A percentile compares a stretch with the other conserved stretches of the same genome.
Conservation (phyloP, 768 basidiomycete genomes). For the Calocybe gangraenosa region DNA sequence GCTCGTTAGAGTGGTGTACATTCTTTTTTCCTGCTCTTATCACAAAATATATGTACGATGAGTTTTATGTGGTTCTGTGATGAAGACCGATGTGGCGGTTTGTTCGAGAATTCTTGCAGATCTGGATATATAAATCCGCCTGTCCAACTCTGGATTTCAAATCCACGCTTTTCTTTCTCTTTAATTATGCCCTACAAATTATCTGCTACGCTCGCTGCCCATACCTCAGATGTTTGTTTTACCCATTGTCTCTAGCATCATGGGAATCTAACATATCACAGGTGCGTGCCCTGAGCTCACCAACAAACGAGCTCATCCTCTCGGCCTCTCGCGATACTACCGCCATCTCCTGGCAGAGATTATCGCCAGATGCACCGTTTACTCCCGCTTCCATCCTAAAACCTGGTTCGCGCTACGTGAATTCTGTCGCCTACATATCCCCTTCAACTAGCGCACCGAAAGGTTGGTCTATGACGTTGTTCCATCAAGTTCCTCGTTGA, state of each 20-base stretch:
- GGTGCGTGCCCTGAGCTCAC: slow-evolving; percentile 82
- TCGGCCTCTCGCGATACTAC: slow-evolving; percentile 92
- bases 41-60: background rate
- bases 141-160: slow-evolving; percentile 26
- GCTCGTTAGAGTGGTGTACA: slow-evolving; percentile 88
- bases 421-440: slow-evolving; percentile 74
- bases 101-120: background rate
- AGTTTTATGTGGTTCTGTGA: background rate
- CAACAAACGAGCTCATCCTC: slow-evolving; percentile 72
- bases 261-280: slow-evolving; percentile 29
- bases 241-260: slow-evolving; percentile 8
- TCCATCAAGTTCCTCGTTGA: slow-evolving; percentile 5
- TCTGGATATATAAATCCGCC: slow-evolving; percentile 13
- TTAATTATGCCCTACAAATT: slow-evolving; percentile 67
- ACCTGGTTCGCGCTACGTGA: slow-evolving; percentile 74
- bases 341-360: slow-evolving; percentile 79
- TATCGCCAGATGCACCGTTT: slow-evolving; percentile 46
- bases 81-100: background rate
- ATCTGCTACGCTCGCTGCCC: slow-evolving; percentile 65
- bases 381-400: slow-evolving; percentile 47
- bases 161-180: background rate
- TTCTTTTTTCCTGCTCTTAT: slow-evolving; percentile 19
- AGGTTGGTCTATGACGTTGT: slow-evolving; percentile 42
- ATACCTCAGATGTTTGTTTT: slow-evolving; percentile 68
- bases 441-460: slow-evolving; percentile 65